A percentile compares a stretch with the other conserved stretches of the same genome.
These are phyloP conservation scores for Neonectria sp. DNA, from an alignment of 2,329 filamentous ascomycete species.

Conservation along the genomic window DNA sequence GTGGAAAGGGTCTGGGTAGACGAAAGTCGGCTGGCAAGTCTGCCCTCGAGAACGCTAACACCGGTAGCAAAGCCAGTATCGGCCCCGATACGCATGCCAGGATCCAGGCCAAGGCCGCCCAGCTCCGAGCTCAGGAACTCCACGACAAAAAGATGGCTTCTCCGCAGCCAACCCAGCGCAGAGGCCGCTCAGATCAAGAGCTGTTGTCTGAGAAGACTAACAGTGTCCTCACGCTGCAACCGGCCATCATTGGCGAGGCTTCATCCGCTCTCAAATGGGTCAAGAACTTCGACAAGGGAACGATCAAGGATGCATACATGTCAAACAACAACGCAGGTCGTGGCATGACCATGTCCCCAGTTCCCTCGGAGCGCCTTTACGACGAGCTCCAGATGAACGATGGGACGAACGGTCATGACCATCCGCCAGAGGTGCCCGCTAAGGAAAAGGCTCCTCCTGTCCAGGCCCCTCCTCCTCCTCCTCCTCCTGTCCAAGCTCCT, in stretches of 20 bases:
- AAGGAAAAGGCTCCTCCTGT: constrained; percentile 52
- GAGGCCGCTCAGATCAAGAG: constrained; percentile 70
- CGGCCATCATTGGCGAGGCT: constrained; percentile 86
- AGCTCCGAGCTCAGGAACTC: constrained; percentile 81
- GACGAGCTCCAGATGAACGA: constrained; percentile 34
- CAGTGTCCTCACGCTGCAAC: constrained; percentile 91
- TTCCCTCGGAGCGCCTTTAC: constrained; percentile 54
- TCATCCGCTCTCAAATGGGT: constrained; percentile 98
- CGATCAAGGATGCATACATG: constrained; percentile 89
- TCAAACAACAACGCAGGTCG: constrained; percentile 80
- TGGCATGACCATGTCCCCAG: constrained; percentile 62
- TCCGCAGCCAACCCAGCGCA: constrained; percentile 58
- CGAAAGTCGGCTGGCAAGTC: constrained; percentile 80
- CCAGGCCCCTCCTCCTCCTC: not conserved
- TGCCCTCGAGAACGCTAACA: constrained; percentile 63
- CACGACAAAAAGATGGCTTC: constrained; percentile 65
- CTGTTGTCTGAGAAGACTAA: constrained; percentile 81
- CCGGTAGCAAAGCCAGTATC: constrained; percentile 85
- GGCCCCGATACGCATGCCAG: constrained; percentile 92
- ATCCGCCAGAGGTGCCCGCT: constrained; percentile 58
- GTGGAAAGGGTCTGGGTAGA: constrained; percentile 74
- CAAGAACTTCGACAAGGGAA: constrained; percentile 92
- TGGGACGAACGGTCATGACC: constrained; percentile 42
- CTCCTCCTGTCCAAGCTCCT: not conserved
- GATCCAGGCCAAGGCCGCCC: constrained; percentile 91